A percentile compares a stretch with the other conserved stretches of the same genome.
phyloP scores from a whole-genome alignment of 306 rosid genomes.

The Betula pendula region DNA sequence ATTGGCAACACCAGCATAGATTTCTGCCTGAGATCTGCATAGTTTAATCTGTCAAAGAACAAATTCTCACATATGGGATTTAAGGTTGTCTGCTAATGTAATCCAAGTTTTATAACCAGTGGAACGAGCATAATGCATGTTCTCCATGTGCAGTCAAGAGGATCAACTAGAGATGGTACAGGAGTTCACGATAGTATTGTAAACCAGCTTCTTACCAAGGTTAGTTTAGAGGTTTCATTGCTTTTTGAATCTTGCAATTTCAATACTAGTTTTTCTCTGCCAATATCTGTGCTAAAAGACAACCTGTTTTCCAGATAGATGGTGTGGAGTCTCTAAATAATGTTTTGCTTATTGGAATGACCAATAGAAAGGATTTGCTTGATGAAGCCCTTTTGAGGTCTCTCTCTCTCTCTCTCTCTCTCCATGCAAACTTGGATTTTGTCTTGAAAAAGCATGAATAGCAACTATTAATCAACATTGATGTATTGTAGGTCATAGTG shows the following conservation, averaged over 20 bases:
- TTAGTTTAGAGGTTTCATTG: constrained; percentile 32
- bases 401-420: constrained; percentile 20
- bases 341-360: constrained; percentile 99
- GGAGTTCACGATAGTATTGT: constrained; percentile 99
- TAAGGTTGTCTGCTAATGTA: constrained; percentile 23
- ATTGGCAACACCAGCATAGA: constrained; percentile 14
- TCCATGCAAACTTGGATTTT: constrained; percentile 16
- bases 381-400: constrained; percentile 98
- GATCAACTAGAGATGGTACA: constrained; percentile 96
- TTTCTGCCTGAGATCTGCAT: constrained; percentile 16
- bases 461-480: constrained; percentile 20
- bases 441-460: constrained; percentile 18
- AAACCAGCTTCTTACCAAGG: constrained; percentile 99
- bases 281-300: constrained; percentile 24
- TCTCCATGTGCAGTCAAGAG: constrained; percentile 72
- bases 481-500: constrained; percentile 17
- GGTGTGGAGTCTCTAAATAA: constrained; percentile 97
- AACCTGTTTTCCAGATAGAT: constrained; percentile 75
- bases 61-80: constrained; percentile 11
- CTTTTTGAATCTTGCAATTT: constrained; percentile 14
- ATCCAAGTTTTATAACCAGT: not conserved
- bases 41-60: not conserved
- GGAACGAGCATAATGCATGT: constrained; percentile 12
- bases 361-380: constrained; percentile 97
- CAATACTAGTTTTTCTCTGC: constrained; percentile 5